Conservation (phyloP, 176 grass and related monocot species). For the Eleusine coracana region DNA sequence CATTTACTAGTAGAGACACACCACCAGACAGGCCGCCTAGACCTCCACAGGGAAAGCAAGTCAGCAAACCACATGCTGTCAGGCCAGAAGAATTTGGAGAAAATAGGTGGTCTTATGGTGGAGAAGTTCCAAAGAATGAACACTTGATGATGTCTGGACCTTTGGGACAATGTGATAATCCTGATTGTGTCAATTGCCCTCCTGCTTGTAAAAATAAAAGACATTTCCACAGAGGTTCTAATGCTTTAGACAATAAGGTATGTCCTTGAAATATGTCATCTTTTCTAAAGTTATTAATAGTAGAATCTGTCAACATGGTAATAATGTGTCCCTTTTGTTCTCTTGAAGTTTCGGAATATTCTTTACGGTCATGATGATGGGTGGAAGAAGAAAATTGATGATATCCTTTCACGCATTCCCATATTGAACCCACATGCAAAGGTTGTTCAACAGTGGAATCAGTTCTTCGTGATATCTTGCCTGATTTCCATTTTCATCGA, state of each 20-base stretch:
- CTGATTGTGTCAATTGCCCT: conserved; percentile 87
- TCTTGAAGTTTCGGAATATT: conserved; percentile 70
- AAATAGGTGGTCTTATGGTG: conserved; percentile 50
- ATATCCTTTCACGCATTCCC: conserved; percentile 59
- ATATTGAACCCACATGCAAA: conserved; percentile 91
- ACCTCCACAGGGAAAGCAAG: conserved; percentile 44
- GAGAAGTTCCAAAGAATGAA: conserved; percentile 62
- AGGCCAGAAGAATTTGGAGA: conserved; percentile 56
- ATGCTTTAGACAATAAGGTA: conserved; percentile 79
- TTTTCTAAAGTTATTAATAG: neutral
- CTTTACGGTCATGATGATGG: conserved; percentile 57
- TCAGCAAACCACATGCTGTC: conserved; percentile 53
- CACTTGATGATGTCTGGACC: conserved; percentile 91
- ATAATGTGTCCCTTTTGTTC: conserved; percentile 29
- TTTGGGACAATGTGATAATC: conserved; percentile 83
- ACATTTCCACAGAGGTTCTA: conserved; percentile 47
- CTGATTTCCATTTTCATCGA: conserved; percentile 90
- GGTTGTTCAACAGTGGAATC: conserved; percentile 84
- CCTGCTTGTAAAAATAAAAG: conserved; percentile 78
- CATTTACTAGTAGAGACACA: conserved; percentile 48
- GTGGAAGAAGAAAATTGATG: conserved; percentile 72
- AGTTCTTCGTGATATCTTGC: conserved; percentile 96
- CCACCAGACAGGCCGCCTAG: conserved; percentile 45
- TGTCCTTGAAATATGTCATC: neutral
- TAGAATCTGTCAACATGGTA: conserved; percentile 1